Percentiles rank a stretch among this genome's conserved stretches.
phyloP scores from a whole-genome alignment of 1,284 basidiomycete species.

The Sphaerobolus stellatus region DNA sequence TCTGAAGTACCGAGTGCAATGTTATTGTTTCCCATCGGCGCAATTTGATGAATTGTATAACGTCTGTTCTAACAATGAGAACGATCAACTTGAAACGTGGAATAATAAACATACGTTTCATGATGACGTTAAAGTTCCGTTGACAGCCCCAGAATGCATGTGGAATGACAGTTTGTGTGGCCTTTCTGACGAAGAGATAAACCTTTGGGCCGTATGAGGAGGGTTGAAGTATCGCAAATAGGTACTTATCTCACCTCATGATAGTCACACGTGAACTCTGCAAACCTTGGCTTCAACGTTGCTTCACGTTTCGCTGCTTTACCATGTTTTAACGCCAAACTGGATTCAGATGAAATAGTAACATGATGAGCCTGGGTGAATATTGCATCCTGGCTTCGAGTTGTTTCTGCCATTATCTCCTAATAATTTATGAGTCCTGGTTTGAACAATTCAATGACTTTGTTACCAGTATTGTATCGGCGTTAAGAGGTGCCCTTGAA shows the following conservation, averaged over 20 bases:
- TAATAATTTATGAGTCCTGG: background rate
- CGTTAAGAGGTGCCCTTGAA: conserved; percentile 45
- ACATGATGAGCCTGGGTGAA: conserved; percentile 44
- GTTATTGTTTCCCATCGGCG: conserved; percentile 81
- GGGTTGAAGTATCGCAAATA: conserved; percentile 1
- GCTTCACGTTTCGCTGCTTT: conserved; percentile 44
- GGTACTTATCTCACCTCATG: conserved; percentile 47
- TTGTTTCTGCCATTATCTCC: conserved; percentile 69
- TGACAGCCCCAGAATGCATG: conserved; percentile 75
- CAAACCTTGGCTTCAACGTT: conserved; percentile 70
- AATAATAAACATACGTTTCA: conserved; percentile 39
- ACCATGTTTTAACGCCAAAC: conserved; percentile 31
- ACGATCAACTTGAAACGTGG: background rate
- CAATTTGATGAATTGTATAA: conserved; percentile 68
- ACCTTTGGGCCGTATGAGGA: conserved; percentile 49
- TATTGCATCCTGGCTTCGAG: conserved; percentile 28
- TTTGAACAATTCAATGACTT: background rate
- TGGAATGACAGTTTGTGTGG: conserved; percentile 74
- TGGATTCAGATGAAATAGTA: conserved; percentile 20
- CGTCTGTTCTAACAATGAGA: conserved; percentile 44
- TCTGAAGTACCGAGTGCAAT: conserved; percentile 80
- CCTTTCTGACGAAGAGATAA: conserved; percentile 60
- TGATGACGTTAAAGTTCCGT: conserved; percentile 64
- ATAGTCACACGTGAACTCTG: conserved; percentile 69
- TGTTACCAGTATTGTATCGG: conserved; percentile 56